Base-by-base conservation (phyloP, 257 asterid genomes). In the Cinchona pubescens region DNA sequence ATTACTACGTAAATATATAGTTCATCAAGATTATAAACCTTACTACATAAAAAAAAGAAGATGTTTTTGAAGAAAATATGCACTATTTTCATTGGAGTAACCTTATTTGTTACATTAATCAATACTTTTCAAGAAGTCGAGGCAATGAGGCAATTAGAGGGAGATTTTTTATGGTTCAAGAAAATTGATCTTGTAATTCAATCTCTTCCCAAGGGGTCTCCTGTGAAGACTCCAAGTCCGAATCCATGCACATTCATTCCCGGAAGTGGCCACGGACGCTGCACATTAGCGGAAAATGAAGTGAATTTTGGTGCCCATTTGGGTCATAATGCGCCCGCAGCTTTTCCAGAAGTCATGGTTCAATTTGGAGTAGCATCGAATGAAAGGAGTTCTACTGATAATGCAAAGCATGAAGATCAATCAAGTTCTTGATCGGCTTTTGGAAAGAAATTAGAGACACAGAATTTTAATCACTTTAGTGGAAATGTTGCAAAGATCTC, bases 221-320 rank as follows among this genome's bases (percentile, higher is more conserved):
- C 48, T 1, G 83, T 65, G 18, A 82, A 78, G 0, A 38, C 84
- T 23, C 84, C 90, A 6, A 32, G 77, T 32, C 62, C 76, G 55
- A 90, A 77, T 72, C 86, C 96, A 32, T 90, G 96, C 83, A 86
- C 96, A 12, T 81, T 81, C 61, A 82, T 88, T 65, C 93, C 91
- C 10, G 86, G 88, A 1, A 48, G 14, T 5, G 78, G 80, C 69
- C 80, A 45, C 9, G 87, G 92, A n/a, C 90, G 89, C 1, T 87
- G 91, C 70, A 72, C 86, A 2, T 43, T 89, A 66, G 88, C 82
- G 14, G 43, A 63, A 25, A 35, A 71, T 19, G 80, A 79, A 58
- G 82, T 12, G 7, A 56, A 72, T 11, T 53, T n/a, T 42, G 76
- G 51, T 56, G 82, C 49, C 51, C 58, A 38, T 49, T 27, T 34